Evolutionary conservation across 257 asterid species (phyloP), one percentile per base, ranked within the genome.

Genomic region (Sherardia arvensis): DNA sequence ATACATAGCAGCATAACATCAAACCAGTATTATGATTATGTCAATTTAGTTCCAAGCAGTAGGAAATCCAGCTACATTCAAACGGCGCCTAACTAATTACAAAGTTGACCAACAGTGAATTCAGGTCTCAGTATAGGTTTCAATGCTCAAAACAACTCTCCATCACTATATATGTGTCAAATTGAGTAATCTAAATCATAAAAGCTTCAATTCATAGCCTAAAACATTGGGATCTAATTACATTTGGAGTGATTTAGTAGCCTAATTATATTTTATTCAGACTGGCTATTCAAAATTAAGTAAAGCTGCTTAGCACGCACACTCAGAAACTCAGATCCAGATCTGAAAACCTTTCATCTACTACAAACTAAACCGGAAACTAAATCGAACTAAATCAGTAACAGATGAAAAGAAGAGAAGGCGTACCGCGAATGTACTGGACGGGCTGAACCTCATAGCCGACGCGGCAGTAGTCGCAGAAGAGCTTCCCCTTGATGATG

Each of bases 391-490:
- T 7, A 0, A n/a, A 34, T n/a, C 21, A 8, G 36, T 30, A 8
- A 12, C 20, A 36, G 27, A 21, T 15, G 20, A 21, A 6, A 15
- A 0, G n/a, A 47, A 15, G 17, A 43, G n/a, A 10, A 45, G 23
- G 18, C 40, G 12, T 58, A 88, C 97, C 90, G 8, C 79, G 61
- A 51, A 81, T 74, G 65, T 69, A 69, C 45, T 65, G 73, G 62
- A 83, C 29, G 70, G 87, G 91, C 4, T 67, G 21, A 43, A 88
- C 87, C 76, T 89, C 91, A 22, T 68, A 89, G 36, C 95, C 97
- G 62, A 86, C 87, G 58, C 78, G 90, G 84, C 97, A 90, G 60
- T 86, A 82, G 69, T 90, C 97, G 65, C 91, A 83, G 77, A 85
- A 87, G 7, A 67, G 80, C 21, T 10, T 54, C 1, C 97, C 97